phyloP scores from a whole-genome alignment of 1,284 basidiomycete genomes.

The Ceratobasidium sp. region DNA sequence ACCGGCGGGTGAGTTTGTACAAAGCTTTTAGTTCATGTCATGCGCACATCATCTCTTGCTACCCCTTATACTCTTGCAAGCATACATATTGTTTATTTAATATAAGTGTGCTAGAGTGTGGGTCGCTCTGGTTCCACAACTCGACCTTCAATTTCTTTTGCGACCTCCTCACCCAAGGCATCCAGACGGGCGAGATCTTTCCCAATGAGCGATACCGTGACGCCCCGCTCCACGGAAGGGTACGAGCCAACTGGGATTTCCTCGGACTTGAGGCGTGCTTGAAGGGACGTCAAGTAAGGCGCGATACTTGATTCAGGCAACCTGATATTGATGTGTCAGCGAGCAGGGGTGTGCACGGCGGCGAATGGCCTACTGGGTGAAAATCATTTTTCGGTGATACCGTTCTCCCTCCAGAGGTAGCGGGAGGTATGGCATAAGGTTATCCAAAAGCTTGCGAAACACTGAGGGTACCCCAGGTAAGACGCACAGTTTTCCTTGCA shows the following conservation, averaged over 20 bases:
- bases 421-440: slow-evolving; percentile 76
- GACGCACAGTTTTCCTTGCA: slow-evolving; percentile 85
- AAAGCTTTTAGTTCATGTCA: neutral
- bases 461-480: slow-evolving; percentile 91
- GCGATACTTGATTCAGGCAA: slow-evolving; percentile 89
- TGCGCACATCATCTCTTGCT: neutral
- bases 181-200: slow-evolving; percentile 65
- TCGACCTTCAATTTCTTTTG: slow-evolving; percentile 65
- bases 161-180: slow-evolving; percentile 72
- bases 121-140: slow-evolving; percentile 55
- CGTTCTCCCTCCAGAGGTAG: slow-evolving; percentile 76
- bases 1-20: too few relatives aligned
- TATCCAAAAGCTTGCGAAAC: slow-evolving; percentile 83
- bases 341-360: neutral
- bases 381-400: slow-evolving; percentile 79
- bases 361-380: slow-evolving; percentile 69
- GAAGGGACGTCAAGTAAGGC: slow-evolving; percentile 84
- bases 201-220: slow-evolving; percentile 84
- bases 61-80: neutral
- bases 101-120: neutral
- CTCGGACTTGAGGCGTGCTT: slow-evolving; percentile 76
- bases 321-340: slow-evolving; percentile 57
- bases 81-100: neutral
- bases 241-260: slow-evolving; percentile 88
- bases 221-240: slow-evolving; percentile 70